A percentile compares a stretch with the other conserved stretches of the same genome.
phyloP scores from a whole-genome alignment of 768 basidiomycete species.

The Lactarius hengduanensis region DNA sequence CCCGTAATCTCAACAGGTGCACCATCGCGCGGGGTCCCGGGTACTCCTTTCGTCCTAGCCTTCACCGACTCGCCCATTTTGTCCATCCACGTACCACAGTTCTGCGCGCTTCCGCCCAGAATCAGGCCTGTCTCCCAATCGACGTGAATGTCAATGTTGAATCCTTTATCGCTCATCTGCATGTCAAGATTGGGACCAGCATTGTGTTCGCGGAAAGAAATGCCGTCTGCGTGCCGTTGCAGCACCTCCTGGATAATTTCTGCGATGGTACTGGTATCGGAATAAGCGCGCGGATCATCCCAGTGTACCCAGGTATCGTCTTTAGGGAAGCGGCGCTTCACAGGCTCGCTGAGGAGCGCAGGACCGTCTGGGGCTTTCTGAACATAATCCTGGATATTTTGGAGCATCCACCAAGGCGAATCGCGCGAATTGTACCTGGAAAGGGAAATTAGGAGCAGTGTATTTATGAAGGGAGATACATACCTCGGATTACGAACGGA shows the following conservation, averaged over 20 bases:
- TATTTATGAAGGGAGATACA: constrained; percentile 25
- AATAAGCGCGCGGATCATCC: constrained; percentile 83
- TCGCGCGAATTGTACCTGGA: constrained; percentile 91
- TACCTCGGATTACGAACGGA: constrained; percentile 82
- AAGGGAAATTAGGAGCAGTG: background rate
- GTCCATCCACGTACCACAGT: constrained; percentile 98
- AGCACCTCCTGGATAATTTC: constrained; percentile 96
- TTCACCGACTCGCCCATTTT: constrained; percentile 95
- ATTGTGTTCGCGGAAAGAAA: constrained; percentile 93
- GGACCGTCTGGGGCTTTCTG: constrained; percentile 80
- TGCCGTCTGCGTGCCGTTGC: constrained; percentile 90
- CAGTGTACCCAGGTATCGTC: constrained; percentile 94
- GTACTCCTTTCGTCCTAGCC: constrained; percentile 91
- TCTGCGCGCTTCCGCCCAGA: constrained; percentile 78
- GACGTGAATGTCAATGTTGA: constrained; percentile 90
- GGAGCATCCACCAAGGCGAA: constrained; percentile 99
- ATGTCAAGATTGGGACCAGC: constrained; percentile 95
- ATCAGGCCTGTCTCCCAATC: constrained; percentile 95
- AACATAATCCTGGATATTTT: constrained; percentile 96
- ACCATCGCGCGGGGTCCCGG: constrained; percentile 96
- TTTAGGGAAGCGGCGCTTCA: constrained; percentile 91
- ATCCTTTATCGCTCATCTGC: constrained; percentile 93
- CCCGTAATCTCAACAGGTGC: constrained; percentile 96
- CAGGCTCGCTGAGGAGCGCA: constrained; percentile 71
- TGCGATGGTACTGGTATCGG: constrained; percentile 79